These are phyloP conservation scores for Alternaria consortialis DNA, from an alignment of 2,329 filamentous ascomycete genomes.

Conservation along the genomic window DNA sequence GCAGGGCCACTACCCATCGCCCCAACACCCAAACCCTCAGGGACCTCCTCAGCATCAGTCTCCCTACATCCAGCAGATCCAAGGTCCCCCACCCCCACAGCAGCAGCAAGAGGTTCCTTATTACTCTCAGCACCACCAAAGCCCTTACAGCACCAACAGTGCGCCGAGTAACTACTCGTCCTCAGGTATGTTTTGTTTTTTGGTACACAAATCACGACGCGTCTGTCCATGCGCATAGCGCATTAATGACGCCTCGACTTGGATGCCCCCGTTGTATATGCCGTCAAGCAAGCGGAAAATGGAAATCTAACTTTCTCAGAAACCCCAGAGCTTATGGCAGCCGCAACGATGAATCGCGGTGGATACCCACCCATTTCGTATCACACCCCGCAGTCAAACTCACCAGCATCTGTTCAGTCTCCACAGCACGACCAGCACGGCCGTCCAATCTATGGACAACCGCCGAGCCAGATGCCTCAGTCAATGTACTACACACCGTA, in stretches of 20 bases:
- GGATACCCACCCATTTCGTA: constrained; percentile 84
- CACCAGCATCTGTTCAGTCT: constrained; percentile 90
- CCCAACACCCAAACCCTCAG: constrained; percentile 69
- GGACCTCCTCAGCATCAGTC: constrained; percentile 60
- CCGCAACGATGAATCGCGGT: constrained; percentile 71
- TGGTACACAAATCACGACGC: constrained; percentile 8
- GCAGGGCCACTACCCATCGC: constrained; percentile 70
- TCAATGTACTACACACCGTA: constrained; percentile 79
- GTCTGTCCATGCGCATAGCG: constrained; percentile 19
- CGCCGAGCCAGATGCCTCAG: constrained; percentile 78
- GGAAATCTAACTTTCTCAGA: constrained; percentile 69
- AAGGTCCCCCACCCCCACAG: constrained; percentile 68
- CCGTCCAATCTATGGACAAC: constrained; percentile 83
- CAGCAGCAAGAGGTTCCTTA: constrained; percentile 72
- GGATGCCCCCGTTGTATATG: constrained; percentile 10
- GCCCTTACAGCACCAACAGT: constrained; percentile 83
- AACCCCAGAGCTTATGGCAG: constrained; percentile 74
- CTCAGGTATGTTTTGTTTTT: constrained; percentile 57
- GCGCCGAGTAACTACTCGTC: constrained; percentile 85
- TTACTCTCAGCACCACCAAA: constrained; percentile 84
- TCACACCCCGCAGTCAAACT: constrained; percentile 94
- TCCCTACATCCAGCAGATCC: constrained; percentile 73
- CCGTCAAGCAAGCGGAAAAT: constrained; percentile 12
- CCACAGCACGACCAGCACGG: constrained; percentile 89
- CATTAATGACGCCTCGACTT: constrained; percentile 20